phyloP scores from a whole-genome alignment of 805 yeast species.

The Kuraishia borneana region DNA sequence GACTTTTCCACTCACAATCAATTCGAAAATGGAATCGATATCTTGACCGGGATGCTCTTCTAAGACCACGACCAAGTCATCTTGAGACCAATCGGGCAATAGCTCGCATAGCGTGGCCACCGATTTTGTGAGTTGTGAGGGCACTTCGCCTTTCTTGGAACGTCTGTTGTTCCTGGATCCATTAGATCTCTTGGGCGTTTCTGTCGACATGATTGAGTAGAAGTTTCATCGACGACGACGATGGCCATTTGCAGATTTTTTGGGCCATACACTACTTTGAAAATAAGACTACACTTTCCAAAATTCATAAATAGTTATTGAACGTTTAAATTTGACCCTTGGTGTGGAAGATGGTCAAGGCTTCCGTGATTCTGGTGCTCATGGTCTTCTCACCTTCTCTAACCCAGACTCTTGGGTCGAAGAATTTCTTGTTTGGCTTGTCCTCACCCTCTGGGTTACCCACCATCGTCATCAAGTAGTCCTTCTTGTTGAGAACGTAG shows the following conservation, averaged over 20 bases:
- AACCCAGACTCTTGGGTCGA: conserved; percentile 99
- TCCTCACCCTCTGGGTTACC: conserved; percentile 99
- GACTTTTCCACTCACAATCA: conserved; percentile 84
- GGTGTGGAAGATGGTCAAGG: conserved; percentile 81
- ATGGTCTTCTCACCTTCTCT: conserved; percentile 99
- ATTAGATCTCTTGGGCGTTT: not conserved
- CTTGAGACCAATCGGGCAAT: conserved; percentile 91
- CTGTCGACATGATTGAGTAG: not conserved
- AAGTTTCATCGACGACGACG: no score
- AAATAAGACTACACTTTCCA: not conserved
- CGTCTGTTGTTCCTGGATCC: not conserved
- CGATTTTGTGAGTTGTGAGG: conserved; percentile 15
- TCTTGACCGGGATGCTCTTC: conserved; percentile 57
- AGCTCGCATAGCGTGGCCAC: conserved; percentile 60
- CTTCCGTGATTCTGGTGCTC: conserved; percentile 74
- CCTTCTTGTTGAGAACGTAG: conserved; percentile 92
- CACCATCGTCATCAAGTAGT: conserved; percentile 76
- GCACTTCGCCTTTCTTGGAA: not conserved
- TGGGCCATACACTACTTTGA: not conserved
- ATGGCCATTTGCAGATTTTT: no score
- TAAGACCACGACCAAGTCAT: conserved; percentile 69
- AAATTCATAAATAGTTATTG: not conserved
- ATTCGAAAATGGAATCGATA: conserved; percentile 70
- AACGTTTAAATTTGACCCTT: conserved; percentile 38
- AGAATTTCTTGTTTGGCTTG: conserved; percentile 99